phyloP scores from a whole-genome alignment of 495 filamentous ascomycete species.

The Aspergillus leporis region DNA sequence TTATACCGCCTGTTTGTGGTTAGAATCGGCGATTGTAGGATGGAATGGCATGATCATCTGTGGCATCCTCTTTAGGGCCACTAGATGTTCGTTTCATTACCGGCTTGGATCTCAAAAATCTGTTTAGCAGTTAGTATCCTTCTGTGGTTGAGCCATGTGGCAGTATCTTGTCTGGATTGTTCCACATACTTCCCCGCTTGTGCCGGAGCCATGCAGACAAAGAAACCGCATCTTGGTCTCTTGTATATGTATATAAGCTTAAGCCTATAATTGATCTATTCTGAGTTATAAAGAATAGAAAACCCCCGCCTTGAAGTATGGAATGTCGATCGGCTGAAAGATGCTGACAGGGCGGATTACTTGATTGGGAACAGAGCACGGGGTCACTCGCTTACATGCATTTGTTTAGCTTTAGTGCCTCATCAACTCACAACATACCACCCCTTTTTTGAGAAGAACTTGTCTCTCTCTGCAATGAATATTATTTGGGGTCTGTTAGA shows the following conservation, averaged over 20 bases:
- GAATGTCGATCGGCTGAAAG: background rate
- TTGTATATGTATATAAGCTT: background rate
- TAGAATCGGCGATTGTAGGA: slow-evolving; percentile 1
- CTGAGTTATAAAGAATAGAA: background rate
- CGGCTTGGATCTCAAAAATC: slow-evolving; percentile 46
- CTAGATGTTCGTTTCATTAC: slow-evolving; percentile 13
- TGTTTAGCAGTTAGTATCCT: slow-evolving; percentile 9
- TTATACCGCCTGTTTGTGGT: slow-evolving; percentile 30
- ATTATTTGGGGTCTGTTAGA: background rate
- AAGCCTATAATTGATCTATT: background rate
- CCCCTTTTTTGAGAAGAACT: background rate
- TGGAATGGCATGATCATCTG: background rate
- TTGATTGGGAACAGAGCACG: background rate
- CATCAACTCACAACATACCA: background rate
- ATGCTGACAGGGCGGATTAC: background rate
- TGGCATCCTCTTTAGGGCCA: background rate
- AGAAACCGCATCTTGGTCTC: slow-evolving; percentile 36
- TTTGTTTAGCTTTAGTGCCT: background rate
- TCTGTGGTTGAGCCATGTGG: slow-evolving; percentile 10
- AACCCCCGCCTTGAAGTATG: background rate
- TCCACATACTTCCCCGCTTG: slow-evolving; percentile 35
- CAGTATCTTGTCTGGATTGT: background rate
- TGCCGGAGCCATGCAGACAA: slow-evolving; percentile 41
- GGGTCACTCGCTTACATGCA: slow-evolving; percentile 1
- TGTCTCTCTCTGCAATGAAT: background rate